Evolutionary conservation across 805 yeast genomes (phyloP).

Genomic region (Yamadazyma akitaensis): DNA sequence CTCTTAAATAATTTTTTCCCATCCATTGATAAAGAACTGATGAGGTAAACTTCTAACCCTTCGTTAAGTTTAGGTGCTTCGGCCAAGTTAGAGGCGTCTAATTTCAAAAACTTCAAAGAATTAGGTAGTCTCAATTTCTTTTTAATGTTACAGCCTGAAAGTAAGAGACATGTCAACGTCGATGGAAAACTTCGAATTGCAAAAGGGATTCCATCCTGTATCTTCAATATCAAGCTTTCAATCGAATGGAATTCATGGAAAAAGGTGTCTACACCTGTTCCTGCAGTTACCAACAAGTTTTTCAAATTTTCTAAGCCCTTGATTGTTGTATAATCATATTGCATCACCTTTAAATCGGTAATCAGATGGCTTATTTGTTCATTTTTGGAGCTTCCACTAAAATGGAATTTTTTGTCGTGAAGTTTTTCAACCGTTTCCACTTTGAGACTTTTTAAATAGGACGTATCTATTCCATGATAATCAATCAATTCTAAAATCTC

Average conservation of each 20-base stretch:
- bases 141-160: neutral
- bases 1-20: neutral
- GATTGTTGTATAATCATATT: neutral
- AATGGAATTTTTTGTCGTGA: too few species aligned
- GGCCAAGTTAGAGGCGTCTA: neutral
- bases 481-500: neutral
- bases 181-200: neutral
- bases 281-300: neutral
- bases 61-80: neutral
- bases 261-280: neutral
- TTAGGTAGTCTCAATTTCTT: neutral
- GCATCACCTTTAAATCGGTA: too few species aligned
- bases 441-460: neutral
- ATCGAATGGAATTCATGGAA: neutral
- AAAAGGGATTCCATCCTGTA: neutral
- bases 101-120: neutral
- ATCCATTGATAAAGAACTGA: neutral
- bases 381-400: neutral
- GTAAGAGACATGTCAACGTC: neutral
- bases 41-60: neutral
- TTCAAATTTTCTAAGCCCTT: neutral
- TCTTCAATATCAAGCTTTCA: neutral
- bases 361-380: neutral
- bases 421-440: neutral
- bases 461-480: neutral